Conservation (phyloP, 2,329 filamentous ascomycete species). For the Paecilomyces dactylethromorphus region DNA sequence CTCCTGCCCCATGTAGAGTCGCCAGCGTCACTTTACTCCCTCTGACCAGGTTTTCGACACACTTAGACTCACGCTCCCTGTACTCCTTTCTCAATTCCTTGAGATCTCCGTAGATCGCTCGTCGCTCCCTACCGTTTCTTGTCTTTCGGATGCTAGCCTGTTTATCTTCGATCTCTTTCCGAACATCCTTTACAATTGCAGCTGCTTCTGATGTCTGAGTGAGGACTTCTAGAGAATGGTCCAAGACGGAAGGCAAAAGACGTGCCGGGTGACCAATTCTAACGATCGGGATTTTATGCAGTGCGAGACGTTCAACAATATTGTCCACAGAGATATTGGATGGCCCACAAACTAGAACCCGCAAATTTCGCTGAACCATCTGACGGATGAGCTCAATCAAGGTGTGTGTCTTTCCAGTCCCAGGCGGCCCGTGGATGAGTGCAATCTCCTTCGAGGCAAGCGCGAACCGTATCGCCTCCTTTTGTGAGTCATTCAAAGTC, state of each 20-base stretch:
- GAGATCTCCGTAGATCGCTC: slow-evolving; percentile 76
- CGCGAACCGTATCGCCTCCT: slow-evolving; percentile 68
- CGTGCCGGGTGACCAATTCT: slow-evolving; percentile 89
- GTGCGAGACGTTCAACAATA: slow-evolving; percentile 83
- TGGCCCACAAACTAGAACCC: slow-evolving; percentile 88
- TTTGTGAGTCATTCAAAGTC: slow-evolving; percentile 55
- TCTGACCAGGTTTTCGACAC: slow-evolving; percentile 67
- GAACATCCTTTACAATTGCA: slow-evolving; percentile 80
- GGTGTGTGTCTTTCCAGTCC: slow-evolving; percentile 95
- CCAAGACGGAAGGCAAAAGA: slow-evolving; percentile 77
- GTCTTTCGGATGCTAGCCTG: slow-evolving; percentile 85
- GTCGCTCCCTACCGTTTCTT: slow-evolving; percentile 69
- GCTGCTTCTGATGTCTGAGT: slow-evolving; percentile 87
- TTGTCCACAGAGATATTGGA: slow-evolving; percentile 98
- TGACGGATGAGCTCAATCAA: slow-evolving; percentile 94
- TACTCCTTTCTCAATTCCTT: slow-evolving; percentile 84
- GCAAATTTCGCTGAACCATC: slow-evolving; percentile 63
- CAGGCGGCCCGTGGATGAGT: slow-evolving; percentile 89
- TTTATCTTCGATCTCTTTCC: slow-evolving; percentile 87
- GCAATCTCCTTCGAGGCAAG: slow-evolving; percentile 74
- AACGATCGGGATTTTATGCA: slow-evolving; percentile 78
- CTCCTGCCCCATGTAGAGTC: slow-evolving; percentile 86
- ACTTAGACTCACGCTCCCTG: slow-evolving; percentile 73
- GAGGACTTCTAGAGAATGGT: slow-evolving; percentile 84
- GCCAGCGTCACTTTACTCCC: slow-evolving; percentile 83